Conservation (phyloP, 108 stramenopile species). For the Skeletonema potamos region DNA sequence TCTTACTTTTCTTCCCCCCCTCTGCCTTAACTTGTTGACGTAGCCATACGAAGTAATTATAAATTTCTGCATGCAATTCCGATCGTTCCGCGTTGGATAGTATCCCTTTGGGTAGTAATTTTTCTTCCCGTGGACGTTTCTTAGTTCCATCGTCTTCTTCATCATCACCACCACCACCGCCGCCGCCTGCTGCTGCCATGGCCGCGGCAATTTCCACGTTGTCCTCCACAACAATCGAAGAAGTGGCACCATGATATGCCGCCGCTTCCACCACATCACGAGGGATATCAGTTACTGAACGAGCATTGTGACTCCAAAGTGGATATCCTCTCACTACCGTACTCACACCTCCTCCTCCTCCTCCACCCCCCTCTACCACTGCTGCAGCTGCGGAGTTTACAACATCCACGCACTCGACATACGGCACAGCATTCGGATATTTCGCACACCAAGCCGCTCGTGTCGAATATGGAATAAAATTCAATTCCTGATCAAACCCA, state of each 20-base stretch:
- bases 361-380: no score
- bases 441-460: neutral
- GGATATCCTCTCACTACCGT: constrained; percentile 7
- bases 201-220: neutral
- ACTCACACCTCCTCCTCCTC: neutral
- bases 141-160: neutral
- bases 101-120: neutral
- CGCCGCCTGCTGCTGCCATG: neutral
- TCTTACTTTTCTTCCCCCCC: neutral
- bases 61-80: constrained; percentile 10
- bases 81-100: neutral
- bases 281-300: constrained; percentile 1
- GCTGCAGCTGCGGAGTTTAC: neutral
- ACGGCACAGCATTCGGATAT: constrained; percentile 15
- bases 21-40: neutral
- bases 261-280: constrained; percentile 12
- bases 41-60: constrained; percentile 15
- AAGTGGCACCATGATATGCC: neutral
- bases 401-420: neutral
- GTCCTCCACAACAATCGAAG: neutral
- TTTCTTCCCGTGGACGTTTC: neutral
- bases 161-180: neutral
- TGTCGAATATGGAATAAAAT: constrained; percentile 13
- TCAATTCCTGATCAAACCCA: neutral
- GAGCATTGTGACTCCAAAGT: neutral